A percentile compares a stretch with the other conserved stretches of the same genome.
phyloP scores from a whole-genome alignment of 805 yeast genomes.

The Naumovozyma dairenensis region DNA sequence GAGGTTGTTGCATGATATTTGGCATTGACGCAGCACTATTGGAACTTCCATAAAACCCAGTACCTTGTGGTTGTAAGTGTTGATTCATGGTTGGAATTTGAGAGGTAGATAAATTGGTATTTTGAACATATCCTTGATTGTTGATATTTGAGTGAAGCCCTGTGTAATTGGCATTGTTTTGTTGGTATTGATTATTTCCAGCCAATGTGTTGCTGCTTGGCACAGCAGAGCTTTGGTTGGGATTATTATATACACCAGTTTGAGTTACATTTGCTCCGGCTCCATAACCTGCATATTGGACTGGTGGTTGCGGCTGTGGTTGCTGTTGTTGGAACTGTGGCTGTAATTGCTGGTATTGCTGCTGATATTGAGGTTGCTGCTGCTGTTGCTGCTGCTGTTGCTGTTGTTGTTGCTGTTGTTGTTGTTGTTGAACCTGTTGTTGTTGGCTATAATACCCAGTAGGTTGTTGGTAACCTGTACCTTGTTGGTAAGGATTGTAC shows the following conservation, averaged over 20 bases:
- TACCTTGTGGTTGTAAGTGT: conserved; percentile 23
- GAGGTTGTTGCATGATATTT: conserved; percentile 15
- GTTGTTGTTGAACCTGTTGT: conserved; percentile 8
- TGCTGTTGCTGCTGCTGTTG: conserved; percentile 6
- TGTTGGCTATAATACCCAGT: conserved; percentile 6
- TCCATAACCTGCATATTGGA: not conserved
- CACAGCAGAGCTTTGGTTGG: conserved; percentile 2
- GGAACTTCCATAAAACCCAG: conserved; percentile 29
- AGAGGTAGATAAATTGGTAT: not conserved
- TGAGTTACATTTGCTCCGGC: too few relatives aligned
- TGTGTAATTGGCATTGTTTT: conserved; percentile 12
- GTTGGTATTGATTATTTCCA: conserved; percentile 5
- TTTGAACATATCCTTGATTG: conserved; percentile 13
- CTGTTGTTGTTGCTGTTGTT: conserved; percentile 6
- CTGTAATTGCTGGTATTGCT: conserved; percentile 2
- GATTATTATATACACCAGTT: conserved; percentile 5
- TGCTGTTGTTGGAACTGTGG: conserved; percentile 6
- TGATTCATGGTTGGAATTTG: not conserved
- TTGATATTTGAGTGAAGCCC: too few relatives aligned
- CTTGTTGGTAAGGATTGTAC: conserved; percentile 9
- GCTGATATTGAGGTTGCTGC: conserved; percentile 7
- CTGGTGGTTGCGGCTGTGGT: too few relatives aligned
- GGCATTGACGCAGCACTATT: conserved; percentile 7
- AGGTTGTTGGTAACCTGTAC: conserved; percentile 5
- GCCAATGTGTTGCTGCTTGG: conserved; percentile 5